Percentiles rank a stretch among this genome's conserved stretches.
Evolutionary conservation across 371 early-diverging fungal genomes (phyloP).

Genomic region (Zopfochytrium polystomum): DNA sequence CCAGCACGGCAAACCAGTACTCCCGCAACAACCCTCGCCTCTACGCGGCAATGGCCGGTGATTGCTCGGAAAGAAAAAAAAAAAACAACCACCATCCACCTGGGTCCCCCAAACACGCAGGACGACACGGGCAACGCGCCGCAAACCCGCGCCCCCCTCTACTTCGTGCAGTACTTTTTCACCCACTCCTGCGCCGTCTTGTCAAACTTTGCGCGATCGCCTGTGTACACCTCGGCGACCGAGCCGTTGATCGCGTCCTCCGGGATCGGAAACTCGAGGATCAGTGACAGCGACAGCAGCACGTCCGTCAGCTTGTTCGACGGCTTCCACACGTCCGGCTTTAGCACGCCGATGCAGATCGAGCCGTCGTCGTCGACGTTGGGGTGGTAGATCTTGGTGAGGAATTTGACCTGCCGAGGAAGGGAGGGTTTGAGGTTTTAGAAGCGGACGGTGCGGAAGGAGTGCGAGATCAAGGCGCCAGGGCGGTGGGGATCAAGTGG

Average conservation of each 20-base stretch:
- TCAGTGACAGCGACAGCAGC: conserved; percentile 61
- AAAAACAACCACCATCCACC: too few relatives aligned
- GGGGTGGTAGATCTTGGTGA: too few relatives aligned
- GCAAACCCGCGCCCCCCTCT: background rate
- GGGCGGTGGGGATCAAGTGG: too few relatives aligned
- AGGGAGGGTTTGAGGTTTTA: too few relatives aligned
- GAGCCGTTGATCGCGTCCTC: conserved; percentile 84
- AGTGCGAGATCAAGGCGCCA: too few relatives aligned
- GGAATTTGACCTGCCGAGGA: conserved; percentile 69
- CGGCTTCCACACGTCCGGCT: conserved; percentile 90
- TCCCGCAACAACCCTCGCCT: too few relatives aligned
- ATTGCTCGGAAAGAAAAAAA: too few relatives aligned
- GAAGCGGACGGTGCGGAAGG: too few relatives aligned
- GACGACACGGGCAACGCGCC: background rate
- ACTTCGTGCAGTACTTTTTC: conserved; percentile 56
- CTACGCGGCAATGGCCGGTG: too few relatives aligned
- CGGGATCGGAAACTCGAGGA: conserved; percentile 84
- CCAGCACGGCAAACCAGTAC: too few relatives aligned
- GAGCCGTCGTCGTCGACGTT: conserved; percentile 87
- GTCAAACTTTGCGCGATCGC: conserved; percentile 45
- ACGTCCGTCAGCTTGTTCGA: conserved; percentile 76
- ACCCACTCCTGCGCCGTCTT: conserved; percentile 79
- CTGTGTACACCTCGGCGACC: conserved; percentile 74
- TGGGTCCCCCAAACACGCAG: too few relatives aligned
- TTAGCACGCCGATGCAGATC: conserved; percentile 73